Conservation (phyloP, 306 rosid genomes). For the Corylus avellana region DNA sequence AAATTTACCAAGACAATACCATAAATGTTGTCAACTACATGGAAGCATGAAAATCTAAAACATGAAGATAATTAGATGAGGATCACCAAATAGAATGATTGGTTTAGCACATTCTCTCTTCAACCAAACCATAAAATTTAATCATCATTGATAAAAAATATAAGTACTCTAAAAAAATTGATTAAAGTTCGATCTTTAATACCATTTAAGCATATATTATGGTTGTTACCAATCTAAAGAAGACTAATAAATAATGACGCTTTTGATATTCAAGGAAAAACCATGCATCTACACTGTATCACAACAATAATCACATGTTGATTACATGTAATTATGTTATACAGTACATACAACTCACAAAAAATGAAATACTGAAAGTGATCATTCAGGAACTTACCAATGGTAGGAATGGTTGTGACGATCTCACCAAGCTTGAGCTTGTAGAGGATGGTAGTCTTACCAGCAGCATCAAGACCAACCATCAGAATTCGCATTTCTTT, state of each 20-base stretch:
- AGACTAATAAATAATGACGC: background rate
- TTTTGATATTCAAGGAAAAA: background rate
- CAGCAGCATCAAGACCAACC: constrained; percentile 99
- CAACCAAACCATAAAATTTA: background rate
- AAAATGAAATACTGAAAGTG: background rate
- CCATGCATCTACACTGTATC: background rate
- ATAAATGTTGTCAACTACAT: background rate
- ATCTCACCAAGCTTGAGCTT: constrained; percentile 99
- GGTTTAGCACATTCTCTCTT: background rate
- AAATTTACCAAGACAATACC: background rate
- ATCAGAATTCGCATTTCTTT: constrained; percentile 98
- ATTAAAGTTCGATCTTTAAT: background rate
- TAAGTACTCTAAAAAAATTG: background rate
- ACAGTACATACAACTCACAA: background rate
- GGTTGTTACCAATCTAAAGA: background rate
- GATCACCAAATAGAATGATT: background rate
- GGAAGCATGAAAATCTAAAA: background rate
- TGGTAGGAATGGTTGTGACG: constrained; percentile 97
- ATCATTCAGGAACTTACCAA: constrained; percentile 60
- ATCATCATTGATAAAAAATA: background rate
- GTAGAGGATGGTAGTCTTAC: constrained; percentile 98
- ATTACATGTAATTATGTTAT: background rate
- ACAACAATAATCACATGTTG: background rate
- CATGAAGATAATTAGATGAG: background rate
- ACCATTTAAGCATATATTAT: background rate